Conservation (phyloP, 208 protist species). For the Phytomonas serpens region DNA sequence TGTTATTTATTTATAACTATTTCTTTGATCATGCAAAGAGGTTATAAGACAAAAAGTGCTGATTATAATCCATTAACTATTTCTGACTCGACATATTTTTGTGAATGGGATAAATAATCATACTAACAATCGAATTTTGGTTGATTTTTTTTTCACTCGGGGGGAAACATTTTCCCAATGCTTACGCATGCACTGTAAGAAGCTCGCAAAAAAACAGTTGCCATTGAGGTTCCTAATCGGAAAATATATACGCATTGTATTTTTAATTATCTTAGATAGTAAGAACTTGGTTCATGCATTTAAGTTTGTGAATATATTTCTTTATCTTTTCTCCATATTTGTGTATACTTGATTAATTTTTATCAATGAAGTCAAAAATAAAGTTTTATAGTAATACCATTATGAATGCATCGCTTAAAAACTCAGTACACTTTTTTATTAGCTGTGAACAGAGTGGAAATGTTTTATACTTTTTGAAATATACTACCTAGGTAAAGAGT, state of each 20-base stretch:
- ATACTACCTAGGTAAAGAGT: not conserved
- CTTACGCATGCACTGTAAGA: not conserved
- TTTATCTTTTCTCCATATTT: constrained; percentile 1
- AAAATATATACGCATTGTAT: not conserved
- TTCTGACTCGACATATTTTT: not conserved
- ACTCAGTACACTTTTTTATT: not conserved
- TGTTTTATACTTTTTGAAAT: not conserved
- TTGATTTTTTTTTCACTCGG: not conserved
- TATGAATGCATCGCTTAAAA: not conserved
- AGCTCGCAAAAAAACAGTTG: not conserved
- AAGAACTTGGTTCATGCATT: not conserved
- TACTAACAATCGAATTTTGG: not conserved
- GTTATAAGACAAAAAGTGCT: not conserved
- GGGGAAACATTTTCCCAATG: not conserved
- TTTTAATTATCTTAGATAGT: not conserved
- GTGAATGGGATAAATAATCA: not conserved
- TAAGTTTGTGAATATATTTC: not conserved
- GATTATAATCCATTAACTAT: not conserved
- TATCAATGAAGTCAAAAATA: too few species aligned
- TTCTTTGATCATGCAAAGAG: not conserved
- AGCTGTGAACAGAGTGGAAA: not conserved
- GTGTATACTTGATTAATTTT: too few species aligned
- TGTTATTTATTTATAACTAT: not conserved
- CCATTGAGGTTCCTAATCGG: not conserved
- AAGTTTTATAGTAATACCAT: not conserved